phyloP scores from a whole-genome alignment of 208 protist genomes.

The Naegleria fowleri region DNA sequence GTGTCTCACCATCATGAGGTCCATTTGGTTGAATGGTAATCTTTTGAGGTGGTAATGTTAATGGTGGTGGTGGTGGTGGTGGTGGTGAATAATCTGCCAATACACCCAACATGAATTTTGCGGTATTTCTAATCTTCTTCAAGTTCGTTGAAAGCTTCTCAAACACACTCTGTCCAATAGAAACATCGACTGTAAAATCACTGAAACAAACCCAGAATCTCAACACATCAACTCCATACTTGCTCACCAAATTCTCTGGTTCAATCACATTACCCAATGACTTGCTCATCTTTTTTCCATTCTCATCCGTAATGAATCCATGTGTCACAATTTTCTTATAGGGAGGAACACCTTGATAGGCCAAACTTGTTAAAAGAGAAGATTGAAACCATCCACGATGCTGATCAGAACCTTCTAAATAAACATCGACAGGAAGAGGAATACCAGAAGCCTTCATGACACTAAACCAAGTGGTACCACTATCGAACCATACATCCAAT shows the following conservation, averaged over 20 bases:
- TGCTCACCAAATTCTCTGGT: constrained; percentile 52
- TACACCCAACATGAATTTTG: constrained; percentile 53
- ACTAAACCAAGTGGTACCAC: constrained; percentile 57
- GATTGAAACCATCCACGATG: constrained; percentile 81
- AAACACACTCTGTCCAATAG: constrained; percentile 46
- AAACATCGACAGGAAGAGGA: constrained; percentile 48
- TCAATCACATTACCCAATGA: constrained; percentile 70
- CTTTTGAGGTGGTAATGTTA: neutral
- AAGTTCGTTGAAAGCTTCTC: constrained; percentile 25
- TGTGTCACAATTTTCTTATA: constrained; percentile 64
- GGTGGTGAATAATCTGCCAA: constrained; percentile 40
- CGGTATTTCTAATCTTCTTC: constrained; percentile 51
- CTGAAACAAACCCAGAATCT: constrained; percentile 58
- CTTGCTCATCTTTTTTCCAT: constrained; percentile 75
- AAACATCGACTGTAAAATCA: constrained; percentile 59
- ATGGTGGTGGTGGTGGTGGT: too few species aligned
- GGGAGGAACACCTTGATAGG: constrained; percentile 38
- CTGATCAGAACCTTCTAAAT: constrained; percentile 72
- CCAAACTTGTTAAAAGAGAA: constrained; percentile 40
- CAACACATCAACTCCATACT: constrained; percentile 61
- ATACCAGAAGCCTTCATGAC: constrained; percentile 34
- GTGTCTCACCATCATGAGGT: neutral
- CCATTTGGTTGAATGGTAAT: too few species aligned
- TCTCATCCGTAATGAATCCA: constrained; percentile 73
- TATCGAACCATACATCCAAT: constrained; percentile 82